These are phyloP conservation scores for Gymnopus androsaceus DNA, from an alignment of 1,284 basidiomycete genomes.

Conservation along the genomic window DNA sequence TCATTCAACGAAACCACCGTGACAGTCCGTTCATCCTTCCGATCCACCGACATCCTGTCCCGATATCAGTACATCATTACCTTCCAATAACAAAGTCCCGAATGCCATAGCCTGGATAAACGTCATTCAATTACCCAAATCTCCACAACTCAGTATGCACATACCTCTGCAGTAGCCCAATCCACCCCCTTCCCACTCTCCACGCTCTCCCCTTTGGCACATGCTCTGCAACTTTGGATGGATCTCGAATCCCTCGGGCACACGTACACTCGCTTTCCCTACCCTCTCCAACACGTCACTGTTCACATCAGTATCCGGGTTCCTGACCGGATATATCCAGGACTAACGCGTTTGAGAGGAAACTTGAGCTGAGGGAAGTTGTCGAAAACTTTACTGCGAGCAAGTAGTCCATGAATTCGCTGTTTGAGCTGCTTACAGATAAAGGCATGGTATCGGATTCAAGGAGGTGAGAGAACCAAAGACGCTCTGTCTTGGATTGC, in stretches of 20 bases:
- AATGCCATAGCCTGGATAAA: slow-evolving; percentile 74
- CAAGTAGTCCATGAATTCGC: slow-evolving; percentile 68
- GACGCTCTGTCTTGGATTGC: slow-evolving; percentile 74
- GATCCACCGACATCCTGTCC: slow-evolving; percentile 90
- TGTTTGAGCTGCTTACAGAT: slow-evolving; percentile 42
- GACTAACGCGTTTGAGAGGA: slow-evolving; percentile 68
- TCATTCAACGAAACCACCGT: slow-evolving; percentile 82
- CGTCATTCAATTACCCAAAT: neutral
- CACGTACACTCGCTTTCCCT: slow-evolving; percentile 69
- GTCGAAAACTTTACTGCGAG: slow-evolving; percentile 79
- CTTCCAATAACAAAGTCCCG: slow-evolving; percentile 79
- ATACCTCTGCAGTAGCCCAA: slow-evolving; percentile 85
- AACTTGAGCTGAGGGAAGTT: slow-evolving; percentile 81
- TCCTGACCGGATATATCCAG: slow-evolving; percentile 33
- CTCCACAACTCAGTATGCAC: slow-evolving; percentile 17
- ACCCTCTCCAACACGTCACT: slow-evolving; percentile 52
- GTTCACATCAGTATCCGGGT: slow-evolving; percentile 73
- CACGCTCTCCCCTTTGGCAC: slow-evolving; percentile 76
- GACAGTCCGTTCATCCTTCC: slow-evolving; percentile 77
- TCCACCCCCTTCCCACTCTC: slow-evolving; percentile 75
- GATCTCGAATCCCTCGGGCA: slow-evolving; percentile 78
- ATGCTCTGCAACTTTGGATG: slow-evolving; percentile 81
- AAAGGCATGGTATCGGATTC: slow-evolving; percentile 59
- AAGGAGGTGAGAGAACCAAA: slow-evolving; percentile 85
- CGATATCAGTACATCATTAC: slow-evolving; percentile 80